These are phyloP conservation scores for Fusarium mundagurra DNA, from an alignment of 2,329 filamentous ascomycete genomes.

Conservation along the genomic window DNA sequence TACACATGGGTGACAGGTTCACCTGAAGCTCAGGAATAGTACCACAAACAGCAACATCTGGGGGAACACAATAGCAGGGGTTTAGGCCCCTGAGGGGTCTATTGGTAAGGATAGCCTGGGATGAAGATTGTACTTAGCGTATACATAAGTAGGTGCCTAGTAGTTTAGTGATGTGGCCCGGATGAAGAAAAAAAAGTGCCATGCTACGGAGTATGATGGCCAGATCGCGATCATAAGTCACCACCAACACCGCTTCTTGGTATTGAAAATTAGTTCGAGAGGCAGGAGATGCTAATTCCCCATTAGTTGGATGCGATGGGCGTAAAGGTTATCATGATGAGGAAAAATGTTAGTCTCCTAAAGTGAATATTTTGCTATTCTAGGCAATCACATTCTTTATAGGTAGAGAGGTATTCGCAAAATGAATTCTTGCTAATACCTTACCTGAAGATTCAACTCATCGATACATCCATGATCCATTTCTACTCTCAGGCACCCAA, in stretches of 20 bases:
- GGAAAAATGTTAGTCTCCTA: neutral
- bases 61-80: constrained; percentile 30
- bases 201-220: neutral
- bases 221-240: constrained; percentile 13
- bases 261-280: neutral
- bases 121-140: neutral
- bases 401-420: neutral
- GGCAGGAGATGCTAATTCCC: neutral
- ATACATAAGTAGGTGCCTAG: neutral
- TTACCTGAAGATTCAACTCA: neutral
- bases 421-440: neutral
- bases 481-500: neutral
- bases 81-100: constrained; percentile 23
- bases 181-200: neutral
- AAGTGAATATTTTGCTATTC: neutral
- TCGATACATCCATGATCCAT: neutral
- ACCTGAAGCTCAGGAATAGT: constrained; percentile 40
- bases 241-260: constrained; percentile 4
- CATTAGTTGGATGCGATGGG: neutral
- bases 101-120: constrained; percentile 14
- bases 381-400: neutral
- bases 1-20: constrained; percentile 37
- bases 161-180: neutral
- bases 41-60: constrained; percentile 21
- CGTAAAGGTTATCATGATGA: neutral